These are phyloP conservation scores for Trichoderma breve DNA, from an alignment of 2,329 filamentous ascomycete species.

Conservation along the genomic window DNA sequence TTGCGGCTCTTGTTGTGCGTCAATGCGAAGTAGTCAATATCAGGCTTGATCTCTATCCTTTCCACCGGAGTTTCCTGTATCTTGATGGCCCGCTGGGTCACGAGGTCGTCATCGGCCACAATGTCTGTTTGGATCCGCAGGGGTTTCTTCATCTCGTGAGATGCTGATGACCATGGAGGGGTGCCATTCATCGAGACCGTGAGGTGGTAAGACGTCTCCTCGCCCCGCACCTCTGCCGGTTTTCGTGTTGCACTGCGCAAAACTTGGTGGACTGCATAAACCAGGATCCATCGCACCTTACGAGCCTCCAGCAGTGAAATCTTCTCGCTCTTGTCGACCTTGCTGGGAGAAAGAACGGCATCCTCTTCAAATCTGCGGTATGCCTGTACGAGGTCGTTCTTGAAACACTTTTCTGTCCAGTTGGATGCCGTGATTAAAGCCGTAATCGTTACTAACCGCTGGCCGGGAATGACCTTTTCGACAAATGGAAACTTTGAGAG, in stretches of 20 bases:
- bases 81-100: slow-evolving; percentile 19
- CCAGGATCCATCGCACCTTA: slow-evolving; percentile 74
- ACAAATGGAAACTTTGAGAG: slow-evolving; percentile 43
- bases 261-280: slow-evolving; percentile 73
- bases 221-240: slow-evolving; percentile 60
- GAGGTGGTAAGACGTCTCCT: slow-evolving; percentile 56
- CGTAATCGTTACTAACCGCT: slow-evolving; percentile 49
- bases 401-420: slow-evolving; percentile 37
- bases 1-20: slow-evolving; percentile 35
- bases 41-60: slow-evolving; percentile 49
- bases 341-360: slow-evolving; percentile 47
- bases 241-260: slow-evolving; percentile 61
- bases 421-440: slow-evolving; percentile 55
- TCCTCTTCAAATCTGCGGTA: slow-evolving; percentile 70
- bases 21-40: slow-evolving; percentile 55
- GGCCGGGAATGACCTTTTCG: slow-evolving; percentile 47
- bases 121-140: slow-evolving; percentile 30
- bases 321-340: slow-evolving; percentile 56
- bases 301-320: slow-evolving; percentile 61
- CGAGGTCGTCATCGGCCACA: slow-evolving; percentile 17
- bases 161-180: slow-evolving; percentile 48
- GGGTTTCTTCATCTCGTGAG: slow-evolving; percentile 29
- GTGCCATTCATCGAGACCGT: slow-evolving; percentile 42
- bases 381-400: slow-evolving; percentile 61
- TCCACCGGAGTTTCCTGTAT: slow-evolving; percentile 9